A percentile compares a stretch with the other conserved stretches of the same genome.
Conservation (phyloP, 225 moss, liverwort and hornwort species). For the Physcomitrium patens region DNA sequence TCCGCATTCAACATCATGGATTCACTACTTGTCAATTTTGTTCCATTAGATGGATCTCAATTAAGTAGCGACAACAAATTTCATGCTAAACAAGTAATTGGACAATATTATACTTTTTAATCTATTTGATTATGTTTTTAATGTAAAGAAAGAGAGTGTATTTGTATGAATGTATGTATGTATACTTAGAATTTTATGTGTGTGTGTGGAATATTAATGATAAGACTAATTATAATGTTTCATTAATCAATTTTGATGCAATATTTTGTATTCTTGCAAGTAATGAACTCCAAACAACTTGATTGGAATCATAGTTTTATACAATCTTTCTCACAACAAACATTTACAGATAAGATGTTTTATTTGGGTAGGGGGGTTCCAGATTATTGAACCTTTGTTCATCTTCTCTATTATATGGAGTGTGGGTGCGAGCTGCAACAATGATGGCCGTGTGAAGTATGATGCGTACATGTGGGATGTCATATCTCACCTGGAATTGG, state of each 20-base stretch:
- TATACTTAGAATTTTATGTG: too few species aligned
- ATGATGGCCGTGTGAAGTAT: conserved; percentile 66
- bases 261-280: too few species aligned
- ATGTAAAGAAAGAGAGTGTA: too few species aligned
- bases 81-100: conserved; percentile 54
- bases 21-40: conserved; percentile 57
- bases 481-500: conserved; percentile 53
- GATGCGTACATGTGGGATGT: conserved; percentile 60
- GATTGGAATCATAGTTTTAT: too few species aligned
- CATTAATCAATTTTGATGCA: too few species aligned
- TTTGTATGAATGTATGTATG: too few species aligned
- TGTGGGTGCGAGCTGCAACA: conserved; percentile 73
- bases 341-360: too few species aligned
- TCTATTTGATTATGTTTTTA: not conserved
- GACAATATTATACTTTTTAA: not conserved
- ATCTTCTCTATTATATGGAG: conserved; percentile 74
- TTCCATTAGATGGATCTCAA: conserved; percentile 59
- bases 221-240: too few species aligned
- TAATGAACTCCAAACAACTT: too few species aligned
- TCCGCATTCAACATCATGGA: conserved; percentile 82
- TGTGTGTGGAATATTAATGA: too few species aligned
- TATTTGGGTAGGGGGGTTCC: not conserved
- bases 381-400: conserved; percentile 75
- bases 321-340: too few species aligned
- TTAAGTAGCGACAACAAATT: conserved; percentile 56